phyloP scores from a whole-genome alignment of 305 asterid genomes.

The Fraxinus floribunda region DNA sequence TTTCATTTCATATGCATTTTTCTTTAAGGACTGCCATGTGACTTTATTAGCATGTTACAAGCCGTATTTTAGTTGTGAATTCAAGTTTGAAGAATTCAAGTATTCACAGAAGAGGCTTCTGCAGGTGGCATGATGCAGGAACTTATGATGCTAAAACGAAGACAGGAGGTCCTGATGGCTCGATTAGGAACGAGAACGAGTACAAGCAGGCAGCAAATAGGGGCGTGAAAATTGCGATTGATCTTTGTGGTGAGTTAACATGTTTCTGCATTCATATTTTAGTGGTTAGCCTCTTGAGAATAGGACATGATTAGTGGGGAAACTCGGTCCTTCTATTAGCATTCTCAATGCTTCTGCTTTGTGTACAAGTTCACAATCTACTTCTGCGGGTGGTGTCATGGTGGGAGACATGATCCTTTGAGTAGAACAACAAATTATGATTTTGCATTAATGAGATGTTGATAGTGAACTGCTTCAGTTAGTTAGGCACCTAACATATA shows the following conservation, averaged over 20 bases:
- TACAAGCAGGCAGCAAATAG: constrained; percentile 56
- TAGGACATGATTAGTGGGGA: not conserved
- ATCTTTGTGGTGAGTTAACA: constrained; percentile 61
- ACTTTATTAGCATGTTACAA: too few relatives aligned
- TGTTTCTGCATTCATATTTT: not conserved
- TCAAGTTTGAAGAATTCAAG: not conserved
- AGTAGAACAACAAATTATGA: not conserved
- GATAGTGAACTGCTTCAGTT: not conserved
- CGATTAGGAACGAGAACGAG: constrained; percentile 66
- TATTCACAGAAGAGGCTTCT: not conserved
- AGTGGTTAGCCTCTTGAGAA: not conserved
- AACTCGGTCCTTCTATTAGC: not conserved
- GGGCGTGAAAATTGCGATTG: constrained; percentile 69
- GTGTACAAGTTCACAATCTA: not conserved
- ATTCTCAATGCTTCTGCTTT: not conserved
- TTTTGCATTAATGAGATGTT: not conserved
- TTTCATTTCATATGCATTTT: not conserved
- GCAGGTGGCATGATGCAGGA: constrained; percentile 98
- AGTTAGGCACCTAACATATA: not conserved
- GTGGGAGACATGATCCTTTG: not conserved
- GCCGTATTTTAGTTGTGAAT: not conserved
- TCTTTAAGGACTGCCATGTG: not conserved
- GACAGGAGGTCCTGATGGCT: constrained; percentile 93
- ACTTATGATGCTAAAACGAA: constrained; percentile 74
- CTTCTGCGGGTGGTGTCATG: not conserved